A percentile compares a stretch with the other conserved stretches of the same genome.
phyloP scores from a whole-genome alignment of 192 early-diverging fungal genomes.

The Coemansia sp. region DNA sequence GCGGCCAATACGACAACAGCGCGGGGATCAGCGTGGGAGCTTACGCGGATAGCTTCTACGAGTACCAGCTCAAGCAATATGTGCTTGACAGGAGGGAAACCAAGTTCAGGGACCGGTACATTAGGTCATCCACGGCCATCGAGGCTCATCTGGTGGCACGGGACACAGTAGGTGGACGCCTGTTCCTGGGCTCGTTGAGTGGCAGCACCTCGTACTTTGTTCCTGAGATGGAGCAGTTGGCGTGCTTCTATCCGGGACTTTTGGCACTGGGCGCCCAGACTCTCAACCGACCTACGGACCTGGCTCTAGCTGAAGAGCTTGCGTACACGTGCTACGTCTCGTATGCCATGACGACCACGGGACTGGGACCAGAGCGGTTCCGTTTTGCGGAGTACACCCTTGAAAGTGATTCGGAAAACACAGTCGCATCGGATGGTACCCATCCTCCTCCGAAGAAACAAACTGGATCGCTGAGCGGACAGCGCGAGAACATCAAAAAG shows the following conservation, averaged over 20 bases:
- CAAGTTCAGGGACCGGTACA: constrained; percentile 69
- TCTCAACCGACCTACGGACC: constrained; percentile 58
- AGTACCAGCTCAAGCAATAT: constrained; percentile 92
- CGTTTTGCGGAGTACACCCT: constrained; percentile 51
- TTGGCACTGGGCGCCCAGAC: constrained; percentile 70
- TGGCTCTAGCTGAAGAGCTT: constrained; percentile 77
- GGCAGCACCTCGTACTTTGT: constrained; percentile 15
- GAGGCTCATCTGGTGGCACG: constrained; percentile 47
- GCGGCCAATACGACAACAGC: constrained; percentile 15
- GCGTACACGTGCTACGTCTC: constrained; percentile 74
- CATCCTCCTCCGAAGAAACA: neutral
- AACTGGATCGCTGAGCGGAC: neutral
- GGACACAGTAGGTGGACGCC: constrained; percentile 4
- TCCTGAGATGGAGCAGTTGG: constrained; percentile 94
- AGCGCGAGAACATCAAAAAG: constrained; percentile 13
- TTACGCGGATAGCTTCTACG: constrained; percentile 90
- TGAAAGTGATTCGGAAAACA: constrained; percentile 14
- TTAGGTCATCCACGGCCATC: constrained; percentile 63
- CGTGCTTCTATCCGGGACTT: constrained; percentile 89
- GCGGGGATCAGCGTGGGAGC: constrained; percentile 72
- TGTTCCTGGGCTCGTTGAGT: constrained; percentile 24
- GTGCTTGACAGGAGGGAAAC: constrained; percentile 64
- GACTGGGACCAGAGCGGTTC: constrained; percentile 81
- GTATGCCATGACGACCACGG: constrained; percentile 74
- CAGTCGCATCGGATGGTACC: constrained; percentile 9